Percentiles rank a stretch among this genome's conserved stretches.
Conservation (phyloP, 1,284 basidiomycete genomes). For the Tremellales sp. region DNA sequence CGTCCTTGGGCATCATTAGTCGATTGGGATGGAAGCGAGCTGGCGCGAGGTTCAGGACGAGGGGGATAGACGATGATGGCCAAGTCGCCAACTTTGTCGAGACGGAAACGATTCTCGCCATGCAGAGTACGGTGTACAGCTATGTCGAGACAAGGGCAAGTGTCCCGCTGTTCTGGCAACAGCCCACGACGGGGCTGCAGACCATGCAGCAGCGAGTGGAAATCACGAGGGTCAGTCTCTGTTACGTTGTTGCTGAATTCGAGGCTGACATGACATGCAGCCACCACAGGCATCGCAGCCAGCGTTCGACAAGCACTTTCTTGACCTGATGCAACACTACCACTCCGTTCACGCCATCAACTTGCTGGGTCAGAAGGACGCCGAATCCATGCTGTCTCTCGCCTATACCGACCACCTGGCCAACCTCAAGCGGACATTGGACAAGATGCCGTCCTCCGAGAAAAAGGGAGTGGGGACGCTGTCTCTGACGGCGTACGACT, state of each 20-base stretch:
- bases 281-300: slow-evolving; percentile 87
- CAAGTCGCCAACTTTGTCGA: slow-evolving; percentile 98
- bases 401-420: slow-evolving; percentile 77
- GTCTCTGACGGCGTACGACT: slow-evolving; percentile 84
- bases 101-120: slow-evolving; percentile 88
- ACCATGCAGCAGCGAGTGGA: slow-evolving; percentile 87
- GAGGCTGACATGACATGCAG: slow-evolving; percentile 53
- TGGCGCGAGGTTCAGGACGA: slow-evolving; percentile 93
- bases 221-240: slow-evolving; percentile 55
- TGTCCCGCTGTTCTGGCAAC: slow-evolving; percentile 97
- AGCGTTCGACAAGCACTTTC: slow-evolving; percentile 91
- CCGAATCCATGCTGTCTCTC: slow-evolving; percentile 76
- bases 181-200: slow-evolving; percentile 71
- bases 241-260: slow-evolving; percentile 5
- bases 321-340: slow-evolving; percentile 78
- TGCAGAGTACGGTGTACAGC: slow-evolving; percentile 76
- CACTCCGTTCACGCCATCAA: slow-evolving; percentile 78
- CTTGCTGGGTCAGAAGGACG: slow-evolving; percentile 83
- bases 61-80: slow-evolving; percentile 96
- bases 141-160: slow-evolving; percentile 92
- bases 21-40: slow-evolving; percentile 91
- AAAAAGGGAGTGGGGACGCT: slow-evolving; percentile 33
- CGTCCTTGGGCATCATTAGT: slow-evolving; percentile 72
- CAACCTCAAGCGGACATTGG: slow-evolving; percentile 52
- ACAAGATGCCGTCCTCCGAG: slow-evolving; percentile 57